Conservation (phyloP, 441 rosid species). For the Populus trichocarpa region DNA sequence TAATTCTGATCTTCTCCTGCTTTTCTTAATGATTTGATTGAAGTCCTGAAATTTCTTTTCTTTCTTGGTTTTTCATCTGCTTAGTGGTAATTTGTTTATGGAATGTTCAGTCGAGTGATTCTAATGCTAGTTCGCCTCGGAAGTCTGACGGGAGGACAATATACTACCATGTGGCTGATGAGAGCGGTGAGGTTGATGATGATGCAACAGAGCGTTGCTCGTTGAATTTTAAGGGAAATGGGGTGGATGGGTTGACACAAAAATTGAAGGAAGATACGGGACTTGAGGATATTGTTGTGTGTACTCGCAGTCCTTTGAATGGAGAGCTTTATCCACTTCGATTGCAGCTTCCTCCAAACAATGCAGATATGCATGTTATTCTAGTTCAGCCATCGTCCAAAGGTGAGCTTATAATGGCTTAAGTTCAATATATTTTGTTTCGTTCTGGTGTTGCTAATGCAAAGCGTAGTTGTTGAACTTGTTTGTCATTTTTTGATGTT, state of each 20-base stretch:
- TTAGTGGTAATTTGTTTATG: not conserved
- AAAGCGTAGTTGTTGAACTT: not conserved
- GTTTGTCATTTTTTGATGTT: too few species aligned
- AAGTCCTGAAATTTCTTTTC: not conserved
- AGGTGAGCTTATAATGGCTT: constrained; percentile 30
- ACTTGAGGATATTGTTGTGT: constrained; percentile 62
- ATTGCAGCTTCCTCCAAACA: constrained; percentile 90
- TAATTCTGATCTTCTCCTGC: constrained; percentile 16
- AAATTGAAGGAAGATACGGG: constrained; percentile 66
- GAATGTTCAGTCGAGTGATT: constrained; percentile 51
- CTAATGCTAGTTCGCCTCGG: constrained; percentile 48
- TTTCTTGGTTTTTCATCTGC: not conserved
- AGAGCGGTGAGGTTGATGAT: constrained; percentile 58
- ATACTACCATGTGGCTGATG: constrained; percentile 72
- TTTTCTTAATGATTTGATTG: not conserved
- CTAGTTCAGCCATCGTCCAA: constrained; percentile 48
- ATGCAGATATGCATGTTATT: constrained; percentile 61
- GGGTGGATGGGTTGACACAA: constrained; percentile 59
- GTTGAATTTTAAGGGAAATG: constrained; percentile 69
- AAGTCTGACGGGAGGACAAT: constrained; percentile 76
- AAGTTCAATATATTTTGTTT: constrained; percentile 22
- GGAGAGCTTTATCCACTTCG: constrained; percentile 76
- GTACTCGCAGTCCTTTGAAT: constrained; percentile 81
- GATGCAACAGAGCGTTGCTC: constrained; percentile 47
- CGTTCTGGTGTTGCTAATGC: constrained; percentile 19